Evolutionary conservation across 1,284 basidiomycete species (phyloP), one percentile per base, ranked within the genome.

Genomic region (Blastosporella zonata): DNA sequence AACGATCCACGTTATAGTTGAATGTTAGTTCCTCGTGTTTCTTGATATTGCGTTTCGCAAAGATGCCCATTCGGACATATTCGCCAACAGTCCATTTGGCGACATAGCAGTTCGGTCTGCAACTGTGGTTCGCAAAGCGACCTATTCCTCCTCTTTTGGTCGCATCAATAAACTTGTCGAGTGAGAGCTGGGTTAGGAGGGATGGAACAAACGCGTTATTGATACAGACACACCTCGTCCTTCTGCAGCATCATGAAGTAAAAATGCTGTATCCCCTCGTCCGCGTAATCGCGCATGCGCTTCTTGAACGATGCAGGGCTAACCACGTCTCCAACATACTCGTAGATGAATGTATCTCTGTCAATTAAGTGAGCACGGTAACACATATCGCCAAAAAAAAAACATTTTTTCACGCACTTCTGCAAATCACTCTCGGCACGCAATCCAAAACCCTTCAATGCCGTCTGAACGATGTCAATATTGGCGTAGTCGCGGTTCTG

Each of bases 221-320:
- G n/a, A 15, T n/a, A 15, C 7, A n/a, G n/a, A 59, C 82, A 53
- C 55, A 93, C 93, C 79, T 99, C 94, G 59, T 97, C 94, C 61
- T 92, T 93, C 68, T 98, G 97, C 48, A 99, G 71, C 90, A 97
- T 96, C 97, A 99, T 99, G 63, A 99, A 99, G 71, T 99, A 99
- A 62, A 99, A 99, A 68, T 99, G 96, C 49, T 84, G 78, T 55
- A 98, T 94, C 13, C 95, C 95, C 66, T 97, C 93, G 35, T 87
- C 79, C 1, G 85, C 93, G 65, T 99, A 99, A 31, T 89, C 85
- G 43, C 89, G 81, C 93, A 99, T 98, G 33, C 96, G 84, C 65
- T 92, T 93, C 67, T 89, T 82, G 67, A 99, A 97, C 13, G 87
- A 87, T 13, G 77, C 73, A 37, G 93, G 88, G 52, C 84, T 87